Conservation (phyloP, 345 rosid genomes). For the Salix viminalis region DNA sequence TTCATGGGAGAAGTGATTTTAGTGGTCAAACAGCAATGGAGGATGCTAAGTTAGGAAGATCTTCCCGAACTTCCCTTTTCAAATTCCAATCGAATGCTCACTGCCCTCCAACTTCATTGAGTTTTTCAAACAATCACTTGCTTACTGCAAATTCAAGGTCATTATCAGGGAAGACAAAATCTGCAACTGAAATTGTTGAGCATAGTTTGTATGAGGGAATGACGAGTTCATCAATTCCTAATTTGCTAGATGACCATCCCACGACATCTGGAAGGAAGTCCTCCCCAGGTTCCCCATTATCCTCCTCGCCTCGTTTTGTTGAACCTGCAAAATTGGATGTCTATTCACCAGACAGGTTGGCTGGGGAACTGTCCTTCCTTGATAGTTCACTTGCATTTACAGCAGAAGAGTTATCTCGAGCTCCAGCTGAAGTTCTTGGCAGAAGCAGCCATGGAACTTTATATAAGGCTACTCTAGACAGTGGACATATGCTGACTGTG, state of each 20-base stretch:
- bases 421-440: conserved; percentile 99
- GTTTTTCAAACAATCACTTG: conserved; percentile 89
- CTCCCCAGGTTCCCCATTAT: conserved; percentile 69
- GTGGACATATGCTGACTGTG: conserved; percentile 78
- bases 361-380: conserved; percentile 80
- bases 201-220: conserved; percentile 33
- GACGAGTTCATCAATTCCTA: conserved; percentile 41
- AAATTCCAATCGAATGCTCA: conserved; percentile 57
- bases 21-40: conserved; percentile 38
- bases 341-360: conserved; percentile 89
- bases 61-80: conserved; percentile 59
- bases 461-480: conserved; percentile 82
- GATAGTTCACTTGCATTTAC: conserved; percentile 71
- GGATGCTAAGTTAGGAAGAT: conserved; percentile 54
- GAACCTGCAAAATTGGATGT: conserved; percentile 73
- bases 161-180: conserved; percentile 58
- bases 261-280: conserved; percentile 66
- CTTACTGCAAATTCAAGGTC: conserved; percentile 81
- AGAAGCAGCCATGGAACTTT: conserved; percentile 96
- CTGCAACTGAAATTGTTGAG: conserved; percentile 55
- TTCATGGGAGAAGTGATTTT: conserved; percentile 53
- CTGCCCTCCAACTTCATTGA: conserved; percentile 54
- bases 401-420: conserved; percentile 87
- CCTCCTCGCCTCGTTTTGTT: conserved; percentile 69
- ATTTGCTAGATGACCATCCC: conserved; percentile 52